Evolutionary conservation across 2,329 filamentous ascomycete species (phyloP).

Genomic region (Sporothrix brunneoviolacea): DNA sequence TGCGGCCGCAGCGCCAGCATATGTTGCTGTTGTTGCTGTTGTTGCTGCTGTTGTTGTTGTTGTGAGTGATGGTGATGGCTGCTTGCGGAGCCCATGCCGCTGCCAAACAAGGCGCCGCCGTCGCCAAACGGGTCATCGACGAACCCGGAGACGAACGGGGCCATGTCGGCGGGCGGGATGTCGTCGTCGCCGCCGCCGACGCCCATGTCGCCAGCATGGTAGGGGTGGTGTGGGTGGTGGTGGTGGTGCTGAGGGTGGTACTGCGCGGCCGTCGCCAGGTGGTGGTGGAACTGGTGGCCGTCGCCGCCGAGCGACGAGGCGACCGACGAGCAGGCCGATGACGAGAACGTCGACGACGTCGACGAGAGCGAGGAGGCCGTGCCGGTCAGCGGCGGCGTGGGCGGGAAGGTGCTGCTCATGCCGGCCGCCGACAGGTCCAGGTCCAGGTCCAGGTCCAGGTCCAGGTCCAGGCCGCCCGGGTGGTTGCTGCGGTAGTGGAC

Average conservation of each 20-base stretch:
- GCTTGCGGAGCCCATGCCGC: not conserved
- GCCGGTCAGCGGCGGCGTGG: slow-evolving; percentile 15
- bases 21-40: not conserved
- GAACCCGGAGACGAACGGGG: slow-evolving; percentile 20
- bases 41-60: not conserved
- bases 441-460: not conserved
- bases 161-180: not conserved
- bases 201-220: not conserved
- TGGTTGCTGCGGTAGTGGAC: slow-evolving; percentile 9
- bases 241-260: not conserved
- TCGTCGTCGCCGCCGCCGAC: not conserved
- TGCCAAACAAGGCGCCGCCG: not conserved
- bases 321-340: slow-evolving; percentile 7
- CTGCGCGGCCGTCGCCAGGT: not conserved
- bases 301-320: slow-evolving; percentile 11
- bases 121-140: slow-evolving; percentile 27
- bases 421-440: not conserved
- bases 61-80: not conserved
- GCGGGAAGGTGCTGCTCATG: not conserved
- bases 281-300: not conserved
- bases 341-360: slow-evolving; percentile 9
- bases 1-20: slow-evolving; percentile 6
- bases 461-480: not conserved
- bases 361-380: slow-evolving; percentile 9
- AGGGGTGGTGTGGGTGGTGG: slow-evolving; percentile 1